Evolutionary conservation across 306 rosid genomes (phyloP).

Genomic region (Castanea crenata): DNA sequence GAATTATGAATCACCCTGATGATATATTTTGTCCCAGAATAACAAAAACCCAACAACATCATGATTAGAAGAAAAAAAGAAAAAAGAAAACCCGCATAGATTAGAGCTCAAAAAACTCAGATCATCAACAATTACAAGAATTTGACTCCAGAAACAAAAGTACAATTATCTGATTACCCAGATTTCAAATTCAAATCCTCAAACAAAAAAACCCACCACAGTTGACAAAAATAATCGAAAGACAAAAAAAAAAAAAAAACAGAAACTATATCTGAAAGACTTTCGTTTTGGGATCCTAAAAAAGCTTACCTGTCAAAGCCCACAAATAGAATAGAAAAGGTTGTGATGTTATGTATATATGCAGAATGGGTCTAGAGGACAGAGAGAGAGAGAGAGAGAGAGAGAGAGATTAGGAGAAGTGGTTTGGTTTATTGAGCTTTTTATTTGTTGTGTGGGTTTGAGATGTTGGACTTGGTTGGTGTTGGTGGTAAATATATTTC

Average conservation of each 20-base stretch:
- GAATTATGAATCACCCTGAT: background rate
- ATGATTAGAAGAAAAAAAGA: background rate
- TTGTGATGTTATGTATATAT: background rate
- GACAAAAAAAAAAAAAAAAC: background rate
- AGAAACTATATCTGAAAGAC: background rate
- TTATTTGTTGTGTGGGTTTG: conserved; percentile 6
- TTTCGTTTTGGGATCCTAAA: background rate
- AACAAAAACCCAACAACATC: background rate
- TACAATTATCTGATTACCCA: background rate
- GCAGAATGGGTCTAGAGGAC: background rate
- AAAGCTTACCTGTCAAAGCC: conserved; percentile 20
- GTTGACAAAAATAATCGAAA: background rate
- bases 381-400: background rate
- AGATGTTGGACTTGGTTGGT: conserved; percentile 1
- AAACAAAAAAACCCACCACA: background rate
- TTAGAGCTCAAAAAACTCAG: conserved; percentile 9
- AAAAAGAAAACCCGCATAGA: background rate
- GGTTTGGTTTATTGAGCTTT: background rate
- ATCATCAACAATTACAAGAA: conserved; percentile 10
- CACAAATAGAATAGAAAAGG: conserved; percentile 11
- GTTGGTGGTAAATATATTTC: background rate
- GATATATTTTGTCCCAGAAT: background rate
- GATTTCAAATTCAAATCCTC: conserved; percentile 1
- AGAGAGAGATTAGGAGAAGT: background rate
- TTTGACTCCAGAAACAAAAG: background rate